Evolutionary conservation across 116 monocot genomes (phyloP).

Genomic region (Posidonia oceanica): DNA sequence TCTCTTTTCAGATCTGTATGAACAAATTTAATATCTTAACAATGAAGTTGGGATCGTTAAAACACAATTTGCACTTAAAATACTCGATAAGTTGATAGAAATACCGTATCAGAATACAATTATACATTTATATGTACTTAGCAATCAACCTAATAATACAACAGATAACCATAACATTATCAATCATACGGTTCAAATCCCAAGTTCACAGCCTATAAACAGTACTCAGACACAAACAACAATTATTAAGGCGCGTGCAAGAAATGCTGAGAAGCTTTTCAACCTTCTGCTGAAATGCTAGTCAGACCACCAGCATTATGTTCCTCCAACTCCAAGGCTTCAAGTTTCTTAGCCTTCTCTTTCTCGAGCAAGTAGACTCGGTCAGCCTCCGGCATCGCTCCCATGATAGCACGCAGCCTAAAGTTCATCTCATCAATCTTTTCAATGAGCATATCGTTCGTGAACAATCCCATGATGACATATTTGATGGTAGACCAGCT

Average conservation of each 20-base stretch:
- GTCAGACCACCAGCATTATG: conserved; percentile 3
- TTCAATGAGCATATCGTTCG: conserved; percentile 42
- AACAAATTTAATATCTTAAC: no score
- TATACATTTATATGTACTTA: background rate
- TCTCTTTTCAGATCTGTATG: no score
- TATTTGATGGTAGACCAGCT: conserved; percentile 67
- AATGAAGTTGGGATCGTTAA: no score
- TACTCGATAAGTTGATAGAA: no score
- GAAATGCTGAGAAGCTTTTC: background rate
- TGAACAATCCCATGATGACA: conserved; percentile 70
- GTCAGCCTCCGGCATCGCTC: conserved; percentile 57
- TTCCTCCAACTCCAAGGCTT: conserved; percentile 23
- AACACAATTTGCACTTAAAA: no score
- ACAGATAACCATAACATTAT: background rate
- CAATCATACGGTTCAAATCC: no score
- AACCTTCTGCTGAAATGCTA: conserved; percentile 15
- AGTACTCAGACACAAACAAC: no score
- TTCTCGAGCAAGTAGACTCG: conserved; percentile 46
- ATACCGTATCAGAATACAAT: no score
- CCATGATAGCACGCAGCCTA: conserved; percentile 47
- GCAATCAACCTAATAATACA: background rate
- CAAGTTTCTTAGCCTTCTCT: conserved; percentile 50
- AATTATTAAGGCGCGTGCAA: background rate
- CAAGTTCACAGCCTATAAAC: no score
- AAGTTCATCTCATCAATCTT: conserved; percentile 68